phyloP scores from a whole-genome alignment of 805 yeast genomes.

The Tetrapisispora phaffii region DNA sequence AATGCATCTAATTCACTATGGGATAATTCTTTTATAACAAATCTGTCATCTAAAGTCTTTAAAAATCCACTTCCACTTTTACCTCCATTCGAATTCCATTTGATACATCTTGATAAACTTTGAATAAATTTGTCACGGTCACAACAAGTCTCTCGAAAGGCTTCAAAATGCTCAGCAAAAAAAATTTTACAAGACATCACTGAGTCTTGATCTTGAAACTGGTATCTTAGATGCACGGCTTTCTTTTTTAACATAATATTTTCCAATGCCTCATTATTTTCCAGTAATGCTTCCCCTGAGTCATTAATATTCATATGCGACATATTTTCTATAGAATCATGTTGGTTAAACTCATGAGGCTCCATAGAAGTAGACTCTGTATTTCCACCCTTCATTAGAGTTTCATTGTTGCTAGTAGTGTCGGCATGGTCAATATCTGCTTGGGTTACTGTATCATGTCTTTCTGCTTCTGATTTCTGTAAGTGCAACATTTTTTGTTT shows the following conservation, averaged over 20 bases:
- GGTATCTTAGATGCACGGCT: constrained; percentile 86
- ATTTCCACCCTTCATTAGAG: not conserved
- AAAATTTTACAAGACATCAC: constrained; percentile 85
- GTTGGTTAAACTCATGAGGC: not conserved
- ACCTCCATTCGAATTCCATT: constrained; percentile 96
- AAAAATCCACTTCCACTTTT: constrained; percentile 91
- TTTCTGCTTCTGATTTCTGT: not conserved
- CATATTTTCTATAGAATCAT: not conserved
- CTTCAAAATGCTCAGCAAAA: constrained; percentile 94
- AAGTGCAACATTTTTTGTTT: constrained; percentile 44
- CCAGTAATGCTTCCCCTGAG: not conserved
- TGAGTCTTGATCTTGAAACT: constrained; percentile 77
- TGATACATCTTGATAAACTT: constrained; percentile 83
- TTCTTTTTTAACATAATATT: constrained; percentile 65
- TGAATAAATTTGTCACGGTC: constrained; percentile 68
- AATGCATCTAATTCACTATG: constrained; percentile 87
- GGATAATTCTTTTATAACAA: constrained; percentile 80
- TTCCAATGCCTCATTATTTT: constrained; percentile 38
- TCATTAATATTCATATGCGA: not conserved
- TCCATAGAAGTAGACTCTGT: not conserved
- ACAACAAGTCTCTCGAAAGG: constrained; percentile 77
- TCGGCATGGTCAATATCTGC: not conserved
- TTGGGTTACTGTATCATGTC: too few species aligned
- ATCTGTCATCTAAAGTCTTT: constrained; percentile 83
- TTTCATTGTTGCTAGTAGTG: not conserved